Base-by-base conservation (phyloP, 176 grass and related monocot genomes). In the Carex littledalei region DNA sequence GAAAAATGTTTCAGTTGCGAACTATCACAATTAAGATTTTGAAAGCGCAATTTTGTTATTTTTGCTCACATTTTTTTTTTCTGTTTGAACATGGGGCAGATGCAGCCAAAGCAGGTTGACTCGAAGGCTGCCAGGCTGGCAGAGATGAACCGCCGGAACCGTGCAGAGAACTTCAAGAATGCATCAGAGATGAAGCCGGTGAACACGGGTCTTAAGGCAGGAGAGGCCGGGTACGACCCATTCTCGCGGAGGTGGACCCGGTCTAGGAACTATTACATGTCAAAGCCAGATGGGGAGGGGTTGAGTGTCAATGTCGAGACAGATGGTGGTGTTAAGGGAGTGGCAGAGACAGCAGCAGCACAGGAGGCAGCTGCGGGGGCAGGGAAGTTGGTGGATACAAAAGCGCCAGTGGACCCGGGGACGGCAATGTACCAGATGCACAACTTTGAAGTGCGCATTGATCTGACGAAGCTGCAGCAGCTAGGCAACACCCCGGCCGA, bases 181-280 rank as follows among this genome's bases (percentile, higher is more conserved):
- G 93, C 96, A 32, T 99, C 96, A 9, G 96, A 95, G 85, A 8
- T 94, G 87, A 99, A 95, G 81, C 91, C 93, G 39, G 85, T 95
- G 34, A 99, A 99, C 83, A 93, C 85, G 2, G 80, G 83, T 86
- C 80, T 98, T 63, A 98, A 95, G 81, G 96, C 86, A 69, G 96
- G 96, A 84, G 96, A 98, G 85, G 93, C 93, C 52, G 96, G 96
- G 66, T 98, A 98, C 81, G 93, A 98, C 76, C 96, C 96, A 59
- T 98, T 95, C 53, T 98, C 96, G 22, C 91, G 96, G 89, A 91
- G 96, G 84, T 98, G 96, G 96, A 98, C 93, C 82, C 91, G 93
- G 29, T 98, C 96, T 8, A 92, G 54, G 56, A 98, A 98, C 79
- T 98, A 95, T 89, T 98, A 94, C 61, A 84, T 89, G 12, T 86